Base-by-base conservation (phyloP, 768 basidiomycete species). In the Asterophora lycoperdoides region DNA sequence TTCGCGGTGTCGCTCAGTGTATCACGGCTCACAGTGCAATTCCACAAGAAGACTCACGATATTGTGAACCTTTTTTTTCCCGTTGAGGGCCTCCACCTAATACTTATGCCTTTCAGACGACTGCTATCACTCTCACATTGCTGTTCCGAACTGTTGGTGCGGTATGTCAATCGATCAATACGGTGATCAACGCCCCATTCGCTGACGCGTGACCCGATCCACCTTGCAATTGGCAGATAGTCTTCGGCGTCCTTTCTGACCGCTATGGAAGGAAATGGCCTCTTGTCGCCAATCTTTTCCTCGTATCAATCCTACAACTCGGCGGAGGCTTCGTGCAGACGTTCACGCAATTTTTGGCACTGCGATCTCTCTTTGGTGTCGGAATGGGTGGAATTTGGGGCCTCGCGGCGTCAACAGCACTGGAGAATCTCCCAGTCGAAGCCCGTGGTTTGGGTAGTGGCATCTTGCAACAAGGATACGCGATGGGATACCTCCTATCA, bases 221-320 rank as follows among this genome's bases (percentile, higher is more conserved):
- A n/a, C n/a, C n/a, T n/a, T n/a, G n/a, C n/a, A n/a, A n/a, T n/a
- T 40, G 41, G 26, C 51, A 75, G 73, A 57, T 92, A 41, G 69
- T 93, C 56, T 93, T 95, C 56, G 93, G 92, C 39, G 63, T 93
- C 36, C 57, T 86, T n/a, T 88, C 87, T 1, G 94, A 96, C 64
- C 81, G 94, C 3, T 95, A 74, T 63, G 94, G 94, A 4, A 79
- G 94, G 23, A 95, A 94, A 74, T 98, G 93, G 93, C 93, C 93
- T 4, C 74, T 94, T 4, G 81, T 95, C 23, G 54, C 58, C 54
- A 93, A 93, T 63, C 74, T 94, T 17, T 38, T 91, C 19, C 61
- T 93, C 40, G 79, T 91, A 52, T 74, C 78, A 11, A 63, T 77
- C 4, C 79, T 96, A 44, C 83, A 93, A 59, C 78, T 96, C 18